phyloP scores from a whole-genome alignment of 169 alveolate species.

The Pseudocohnilembus persalinus region DNA sequence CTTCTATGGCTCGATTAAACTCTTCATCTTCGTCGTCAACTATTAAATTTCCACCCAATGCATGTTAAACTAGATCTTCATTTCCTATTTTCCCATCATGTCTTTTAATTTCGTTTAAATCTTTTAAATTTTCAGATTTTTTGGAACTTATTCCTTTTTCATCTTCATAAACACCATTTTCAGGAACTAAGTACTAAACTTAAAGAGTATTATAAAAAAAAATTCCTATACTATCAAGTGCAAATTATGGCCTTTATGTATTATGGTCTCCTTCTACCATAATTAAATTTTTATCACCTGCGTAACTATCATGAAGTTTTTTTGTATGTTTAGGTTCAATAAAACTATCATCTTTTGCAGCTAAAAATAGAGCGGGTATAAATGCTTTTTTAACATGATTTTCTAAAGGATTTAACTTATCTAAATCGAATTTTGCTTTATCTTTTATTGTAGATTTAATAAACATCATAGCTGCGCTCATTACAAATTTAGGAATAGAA shows the following conservation, averaged over 20 bases:
- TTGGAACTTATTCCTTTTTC: not conserved
- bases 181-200: slow-evolving; percentile 25
- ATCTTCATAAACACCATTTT: not conserved
- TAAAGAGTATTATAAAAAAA: slow-evolving; percentile 72
- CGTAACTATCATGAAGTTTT: slow-evolving; percentile 65
- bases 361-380: slow-evolving; percentile 86
- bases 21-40: not conserved
- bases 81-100: not conserved
- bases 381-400: slow-evolving; percentile 76
- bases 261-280: slow-evolving; percentile 88
- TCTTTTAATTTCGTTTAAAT: not conserved
- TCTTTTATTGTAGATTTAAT: slow-evolving; percentile 70
- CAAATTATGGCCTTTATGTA: slow-evolving; percentile 73
- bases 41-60: not conserved
- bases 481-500: slow-evolving; percentile 78
- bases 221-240: slow-evolving; percentile 76
- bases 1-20: not conserved
- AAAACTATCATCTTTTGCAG: slow-evolving; percentile 79
- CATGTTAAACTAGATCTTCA: not conserved
- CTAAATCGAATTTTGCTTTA: slow-evolving; percentile 84
- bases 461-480: slow-evolving; percentile 61
- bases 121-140: not conserved
- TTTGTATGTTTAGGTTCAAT: slow-evolving; percentile 79
- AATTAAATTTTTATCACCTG: slow-evolving; percentile 84
- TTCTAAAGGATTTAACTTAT: slow-evolving; percentile 73